Evolutionary conservation across 2,329 filamentous ascomycete genomes (phyloP), one percentile per base, ranked within the genome.

Genomic region (Dactylellina cionopaga): DNA sequence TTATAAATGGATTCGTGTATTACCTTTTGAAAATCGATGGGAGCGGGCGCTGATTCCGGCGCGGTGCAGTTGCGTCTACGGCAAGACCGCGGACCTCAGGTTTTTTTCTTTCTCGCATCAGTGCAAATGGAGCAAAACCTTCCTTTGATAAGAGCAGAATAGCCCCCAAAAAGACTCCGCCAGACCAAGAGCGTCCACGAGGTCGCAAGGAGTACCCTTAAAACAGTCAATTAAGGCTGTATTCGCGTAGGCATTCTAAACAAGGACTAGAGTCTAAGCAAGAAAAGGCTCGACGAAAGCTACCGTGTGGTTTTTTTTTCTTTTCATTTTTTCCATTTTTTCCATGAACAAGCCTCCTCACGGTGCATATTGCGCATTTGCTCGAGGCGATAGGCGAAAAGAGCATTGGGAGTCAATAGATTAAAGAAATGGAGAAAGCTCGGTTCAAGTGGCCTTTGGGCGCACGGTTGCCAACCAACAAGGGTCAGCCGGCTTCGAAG

Each of bases 191-290:
- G 7, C 58, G 58, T 63, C 46, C 58, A 63, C 58, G 58, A 63
- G 58, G 44, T 71, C 55, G 35, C 15, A 51, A 55, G 47, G 39
- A 35, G 35, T 11, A 44, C 41, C 56, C 33, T 43, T 49, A 47
- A 64, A 64, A 64, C 47, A 15, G 33, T 29, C 52, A 63, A 71
- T 71, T 71, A 60, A 71, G 66, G 49, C 66, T 71, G 52, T 71
- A 64, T 56, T 63, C 66, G 66, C 56, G 64, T 71, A 35, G 22
- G 41, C 56, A 71, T 71, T 44, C 66, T 64, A 49, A 69, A 69
- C 25, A 41, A 41, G 64, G 66, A 58, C 51, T 63, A 52, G 49
- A 46, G 35, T 47, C 39, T 46, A 33, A 10, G 15, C n/a, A 60
- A 43, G 13, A 47, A 33, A 52, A 52, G 11, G 22, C 22, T 27